phyloP scores from a whole-genome alignment of 345 rosid species.

The Cardamine resedifolia region DNA sequence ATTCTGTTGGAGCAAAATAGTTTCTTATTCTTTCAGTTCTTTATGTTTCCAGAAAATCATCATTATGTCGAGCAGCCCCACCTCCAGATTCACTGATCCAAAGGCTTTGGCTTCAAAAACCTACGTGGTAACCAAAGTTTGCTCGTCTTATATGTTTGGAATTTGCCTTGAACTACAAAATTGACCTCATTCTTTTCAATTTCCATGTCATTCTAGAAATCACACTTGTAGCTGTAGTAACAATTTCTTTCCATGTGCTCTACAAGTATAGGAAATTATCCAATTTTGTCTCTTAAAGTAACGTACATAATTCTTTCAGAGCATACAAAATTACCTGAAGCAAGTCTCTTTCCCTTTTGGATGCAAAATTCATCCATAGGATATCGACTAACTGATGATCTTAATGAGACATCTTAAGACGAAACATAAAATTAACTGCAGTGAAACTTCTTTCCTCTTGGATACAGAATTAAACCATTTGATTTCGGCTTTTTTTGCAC shows the following conservation, averaged over 20 bases:
- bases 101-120: conserved; percentile 81
- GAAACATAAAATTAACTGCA: not conserved
- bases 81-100: conserved; percentile 83
- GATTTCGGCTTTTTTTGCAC: not conserved
- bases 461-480: not conserved
- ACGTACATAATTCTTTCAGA: not conserved
- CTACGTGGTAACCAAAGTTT: conserved; percentile 57
- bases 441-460: not conserved
- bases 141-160: not conserved
- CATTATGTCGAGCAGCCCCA: conserved; percentile 79
- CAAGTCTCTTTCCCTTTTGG: not conserved
- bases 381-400: not conserved
- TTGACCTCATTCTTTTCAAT: not conserved
- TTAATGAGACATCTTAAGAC: not conserved
- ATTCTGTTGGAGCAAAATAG: not conserved
- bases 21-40: conserved; percentile 14
- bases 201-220: not conserved
- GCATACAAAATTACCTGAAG: not conserved
- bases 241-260: not conserved
- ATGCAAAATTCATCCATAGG: not conserved
- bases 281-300: not conserved
- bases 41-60: conserved; percentile 56
- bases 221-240: not conserved
- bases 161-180: not conserved
- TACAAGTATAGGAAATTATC: not conserved